A percentile compares a stretch with the other conserved stretches of the same genome.
Evolutionary conservation across 2,329 filamentous ascomycete genomes (phyloP).

Genomic region (Pseudonectria buxi): DNA sequence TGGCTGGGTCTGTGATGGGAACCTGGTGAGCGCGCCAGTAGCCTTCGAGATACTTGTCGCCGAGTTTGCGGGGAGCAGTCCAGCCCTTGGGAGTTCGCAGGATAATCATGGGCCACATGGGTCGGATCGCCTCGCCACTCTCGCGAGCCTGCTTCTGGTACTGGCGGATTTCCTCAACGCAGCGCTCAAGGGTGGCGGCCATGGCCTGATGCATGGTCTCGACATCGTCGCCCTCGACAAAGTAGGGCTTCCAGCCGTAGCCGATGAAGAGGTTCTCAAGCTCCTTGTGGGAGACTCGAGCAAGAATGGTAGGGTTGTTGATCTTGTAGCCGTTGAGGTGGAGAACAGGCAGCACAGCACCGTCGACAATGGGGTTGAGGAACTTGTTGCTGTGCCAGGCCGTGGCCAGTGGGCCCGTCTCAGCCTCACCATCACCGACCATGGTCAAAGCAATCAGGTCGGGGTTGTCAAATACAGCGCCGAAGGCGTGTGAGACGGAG

Average conservation of each 20-base stretch:
- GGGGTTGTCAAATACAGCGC: slow-evolving; percentile 68
- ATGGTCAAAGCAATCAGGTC: slow-evolving; percentile 69
- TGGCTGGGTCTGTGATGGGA: slow-evolving; percentile 62
- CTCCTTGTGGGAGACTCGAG: slow-evolving; percentile 68
- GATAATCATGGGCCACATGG: slow-evolving; percentile 72
- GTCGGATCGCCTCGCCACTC: slow-evolving; percentile 61
- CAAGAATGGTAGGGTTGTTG: slow-evolving; percentile 69
- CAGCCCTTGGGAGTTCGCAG: slow-evolving; percentile 74
- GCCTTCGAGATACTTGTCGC: slow-evolving; percentile 64
- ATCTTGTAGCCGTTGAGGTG: slow-evolving; percentile 84
- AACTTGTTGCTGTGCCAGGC: slow-evolving; percentile 81
- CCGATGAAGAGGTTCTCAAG: slow-evolving; percentile 62
- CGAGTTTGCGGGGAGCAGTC: slow-evolving; percentile 67
- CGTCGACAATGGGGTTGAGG: slow-evolving; percentile 70
- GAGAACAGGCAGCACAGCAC: slow-evolving; percentile 69
- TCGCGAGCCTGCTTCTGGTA: slow-evolving; percentile 67
- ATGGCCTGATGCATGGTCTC: slow-evolving; percentile 76
- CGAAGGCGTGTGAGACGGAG: slow-evolving; percentile 71
- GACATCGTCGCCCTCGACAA: slow-evolving; percentile 69
- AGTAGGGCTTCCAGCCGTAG: slow-evolving; percentile 74
- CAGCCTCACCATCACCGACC: slow-evolving; percentile 75
- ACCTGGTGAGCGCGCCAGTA: slow-evolving; percentile 77
- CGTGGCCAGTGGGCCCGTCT: slow-evolving; percentile 71
- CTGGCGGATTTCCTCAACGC: slow-evolving; percentile 60
- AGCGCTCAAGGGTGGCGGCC: slow-evolving; percentile 68